Percentiles rank a stretch among this genome's conserved stretches.
Conservation (phyloP, 257 asterid genomes). For the Cynanchum wilfordii region DNA sequence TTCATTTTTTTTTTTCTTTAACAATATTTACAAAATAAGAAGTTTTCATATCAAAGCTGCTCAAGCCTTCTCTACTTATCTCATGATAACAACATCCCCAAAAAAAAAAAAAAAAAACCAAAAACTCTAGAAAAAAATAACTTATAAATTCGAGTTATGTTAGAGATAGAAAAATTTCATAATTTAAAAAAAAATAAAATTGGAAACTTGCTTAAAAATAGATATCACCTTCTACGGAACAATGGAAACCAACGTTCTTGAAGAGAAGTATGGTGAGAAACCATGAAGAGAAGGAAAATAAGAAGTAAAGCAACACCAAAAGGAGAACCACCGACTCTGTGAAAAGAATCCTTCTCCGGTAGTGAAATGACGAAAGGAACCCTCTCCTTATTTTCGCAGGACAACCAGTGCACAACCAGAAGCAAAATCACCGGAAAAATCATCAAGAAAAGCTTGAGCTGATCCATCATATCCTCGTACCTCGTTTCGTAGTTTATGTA, state of each 20-base stretch:
- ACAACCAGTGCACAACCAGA: slow-evolving; percentile 60
- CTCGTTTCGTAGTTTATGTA: slow-evolving; percentile 64
- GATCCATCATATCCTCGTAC: slow-evolving; percentile 42
- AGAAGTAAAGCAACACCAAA: slow-evolving; percentile 53
- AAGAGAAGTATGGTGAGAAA: slow-evolving; percentile 53
- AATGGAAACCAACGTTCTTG: slow-evolving; percentile 68
- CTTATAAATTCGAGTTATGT: too few species aligned
- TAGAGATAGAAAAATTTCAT: not conserved
- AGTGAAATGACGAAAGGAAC: slow-evolving; percentile 39
- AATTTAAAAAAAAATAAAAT: not conserved
- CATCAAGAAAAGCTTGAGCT: slow-evolving; percentile 56
- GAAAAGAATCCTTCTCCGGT: slow-evolving; percentile 60
- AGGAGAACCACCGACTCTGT: slow-evolving; percentile 64
- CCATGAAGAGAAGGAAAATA: slow-evolving; percentile 57
- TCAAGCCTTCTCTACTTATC: too few species aligned
- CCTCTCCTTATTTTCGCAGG: slow-evolving; percentile 37
- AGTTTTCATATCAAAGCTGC: too few species aligned
- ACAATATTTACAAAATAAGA: too few species aligned
- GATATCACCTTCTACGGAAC: slow-evolving; percentile 32
- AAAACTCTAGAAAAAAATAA: not conserved
- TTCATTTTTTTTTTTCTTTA: too few species aligned
- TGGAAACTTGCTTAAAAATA: not conserved
- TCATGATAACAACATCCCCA: too few species aligned
- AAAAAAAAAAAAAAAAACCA: too few species aligned
- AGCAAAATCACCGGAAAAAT: slow-evolving; percentile 61